Base-by-base conservation (phyloP, 108 stramenopile genomes). In the Nitzschia sp. region DNA sequence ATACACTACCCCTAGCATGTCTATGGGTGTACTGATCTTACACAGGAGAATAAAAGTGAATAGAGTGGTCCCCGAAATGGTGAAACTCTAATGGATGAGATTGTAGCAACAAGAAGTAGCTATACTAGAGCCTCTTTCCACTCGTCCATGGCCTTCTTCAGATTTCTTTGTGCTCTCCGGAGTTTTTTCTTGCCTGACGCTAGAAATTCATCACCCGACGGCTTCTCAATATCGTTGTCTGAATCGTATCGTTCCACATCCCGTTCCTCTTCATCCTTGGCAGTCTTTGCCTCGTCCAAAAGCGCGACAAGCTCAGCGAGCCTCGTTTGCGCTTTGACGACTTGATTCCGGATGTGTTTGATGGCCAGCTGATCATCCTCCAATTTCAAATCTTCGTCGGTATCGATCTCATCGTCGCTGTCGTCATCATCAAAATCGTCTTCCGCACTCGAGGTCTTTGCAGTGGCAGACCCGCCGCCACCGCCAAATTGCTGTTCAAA, bases 271-370 rank as follows among this genome's bases (percentile, higher is more conserved):
- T 65, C 64, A 25, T 54, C 65, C 5, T 32, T 54, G 9, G 32
- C 58, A 24, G 38, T 21, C 2, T 51, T 46, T 2, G 71, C 71
- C 28, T 68, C 31, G n/a, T 75, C 70, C 25, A 80, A 15, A 1
- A 76, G 8, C 0, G 70, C 75, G 18, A 72, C 38, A 9, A 81
- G 57, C 33, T 81, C 69, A 5, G 80, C 70, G 42, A 81, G 49
- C 29, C 71, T 72, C 8, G 46, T 28, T 38, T 76, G 75, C 19
- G 75, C 74, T 23, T 68, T 69, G 11, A 51, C 59, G 2, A 72
- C 75, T 36, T 46, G 23, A 3, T 71, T 53, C 8, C 66, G 63
- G 13, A 77, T 66, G 23, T 23, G 30, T 38, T 77, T 77, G 35
- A 75, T 71, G n/a, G 51, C 64, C 0, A 75, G 47, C 45, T 58